Percentiles rank a stretch among this genome's conserved stretches.
Conservation (phyloP, 768 basidiomycete species). For the Tulasnella sp. region DNA sequence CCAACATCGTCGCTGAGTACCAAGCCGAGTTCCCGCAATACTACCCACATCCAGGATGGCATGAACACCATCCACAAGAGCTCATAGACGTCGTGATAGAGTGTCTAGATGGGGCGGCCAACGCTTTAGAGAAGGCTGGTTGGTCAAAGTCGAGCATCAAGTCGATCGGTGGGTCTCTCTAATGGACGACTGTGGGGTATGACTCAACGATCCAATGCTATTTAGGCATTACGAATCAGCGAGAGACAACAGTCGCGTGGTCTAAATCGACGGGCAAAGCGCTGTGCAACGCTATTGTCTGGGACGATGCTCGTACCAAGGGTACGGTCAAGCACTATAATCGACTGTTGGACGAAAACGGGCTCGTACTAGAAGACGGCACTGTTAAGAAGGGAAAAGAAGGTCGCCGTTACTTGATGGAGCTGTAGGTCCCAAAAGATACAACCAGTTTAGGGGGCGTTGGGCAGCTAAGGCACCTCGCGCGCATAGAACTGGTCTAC, state of each 20-base stretch:
- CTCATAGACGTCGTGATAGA: slow-evolving; percentile 64
- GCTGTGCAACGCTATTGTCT: slow-evolving; percentile 83
- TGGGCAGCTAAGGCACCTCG: slow-evolving; percentile 6
- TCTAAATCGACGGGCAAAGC: slow-evolving; percentile 83
- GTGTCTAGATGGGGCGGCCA: slow-evolving; percentile 67
- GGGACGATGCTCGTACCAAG: slow-evolving; percentile 93
- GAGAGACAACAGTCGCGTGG: slow-evolving; percentile 94
- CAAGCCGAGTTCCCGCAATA: slow-evolving; percentile 94
- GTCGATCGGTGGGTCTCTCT: slow-evolving; percentile 60
- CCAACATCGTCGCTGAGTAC: slow-evolving; percentile 79
- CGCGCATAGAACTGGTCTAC: slow-evolving; percentile 67
- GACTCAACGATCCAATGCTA: slow-evolving; percentile 8
- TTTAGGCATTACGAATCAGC: slow-evolving; percentile 89
- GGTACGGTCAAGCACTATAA: slow-evolving; percentile 74
- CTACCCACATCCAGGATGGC: slow-evolving; percentile 90
- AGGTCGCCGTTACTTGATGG: slow-evolving; percentile 53
- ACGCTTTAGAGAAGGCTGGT: slow-evolving; percentile 61
- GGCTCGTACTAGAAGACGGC: slow-evolving; percentile 63
- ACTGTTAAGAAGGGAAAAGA: slow-evolving; percentile 63
- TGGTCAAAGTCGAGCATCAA: slow-evolving; percentile 78
- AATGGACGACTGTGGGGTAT: background rate
- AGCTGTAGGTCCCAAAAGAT: slow-evolving; percentile 45
- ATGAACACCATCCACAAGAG: slow-evolving; percentile 85
- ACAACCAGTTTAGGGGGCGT: slow-evolving; percentile 15
- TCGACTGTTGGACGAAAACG: slow-evolving; percentile 58